Conservation (phyloP, 257 asterid species). For the Avicennia marina region DNA sequence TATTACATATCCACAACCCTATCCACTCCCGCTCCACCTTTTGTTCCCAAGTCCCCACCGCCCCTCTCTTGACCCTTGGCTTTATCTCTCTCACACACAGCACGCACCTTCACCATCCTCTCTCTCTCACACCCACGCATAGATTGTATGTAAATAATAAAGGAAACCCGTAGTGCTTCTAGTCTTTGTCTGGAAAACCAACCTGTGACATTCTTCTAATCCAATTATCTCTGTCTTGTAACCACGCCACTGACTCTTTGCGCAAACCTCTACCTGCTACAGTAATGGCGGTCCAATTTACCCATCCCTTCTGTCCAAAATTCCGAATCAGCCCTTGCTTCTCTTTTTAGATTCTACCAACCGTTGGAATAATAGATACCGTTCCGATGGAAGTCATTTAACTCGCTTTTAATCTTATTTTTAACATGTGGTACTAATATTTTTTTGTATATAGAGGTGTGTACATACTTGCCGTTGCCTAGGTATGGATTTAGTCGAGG, state of each 20-base stretch:
- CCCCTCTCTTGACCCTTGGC: not conserved
- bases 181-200: constrained; percentile 30
- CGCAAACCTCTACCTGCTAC: constrained; percentile 21
- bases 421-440: constrained; percentile 12
- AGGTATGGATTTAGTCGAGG: constrained; percentile 77
- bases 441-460: not conserved
- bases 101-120: not conserved
- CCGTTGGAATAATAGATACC: constrained; percentile 34
- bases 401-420: constrained; percentile 4
- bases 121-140: constrained; percentile 6
- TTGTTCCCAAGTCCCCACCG: constrained; percentile 19
- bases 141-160: not conserved
- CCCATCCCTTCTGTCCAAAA: constrained; percentile 21
- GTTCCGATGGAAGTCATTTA: constrained; percentile 35
- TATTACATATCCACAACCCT: constrained; percentile 38
- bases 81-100: constrained; percentile 18
- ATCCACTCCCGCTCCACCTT: constrained; percentile 47
- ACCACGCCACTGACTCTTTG: not conserved
- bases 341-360: constrained; percentile 37
- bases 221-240: constrained; percentile 27
- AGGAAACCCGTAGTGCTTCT: too few species aligned
- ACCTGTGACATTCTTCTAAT: constrained; percentile 18
- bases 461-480: not conserved
- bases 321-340: constrained; percentile 19
- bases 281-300: constrained; percentile 38